Percentiles rank a stretch among this genome's conserved stretches.
These are phyloP conservation scores for Coniochaeta sp. DNA, from an alignment of 2,329 filamentous ascomycete species.

Conservation along the genomic window DNA sequence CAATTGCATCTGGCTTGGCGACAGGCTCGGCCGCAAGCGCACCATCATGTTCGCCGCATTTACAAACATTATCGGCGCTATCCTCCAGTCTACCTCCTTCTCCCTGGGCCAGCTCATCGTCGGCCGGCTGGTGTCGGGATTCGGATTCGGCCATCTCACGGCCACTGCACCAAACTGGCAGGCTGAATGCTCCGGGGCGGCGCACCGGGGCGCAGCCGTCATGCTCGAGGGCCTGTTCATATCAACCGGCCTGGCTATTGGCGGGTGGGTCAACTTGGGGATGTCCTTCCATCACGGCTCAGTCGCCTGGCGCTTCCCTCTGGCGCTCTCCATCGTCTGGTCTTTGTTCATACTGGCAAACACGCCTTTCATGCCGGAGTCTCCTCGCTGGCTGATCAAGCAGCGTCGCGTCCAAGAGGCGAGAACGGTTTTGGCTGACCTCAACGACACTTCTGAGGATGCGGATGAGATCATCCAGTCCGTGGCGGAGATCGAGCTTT, in stretches of 20 bases:
- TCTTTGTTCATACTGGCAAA: constrained; percentile 5
- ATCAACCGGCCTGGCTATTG: not conserved
- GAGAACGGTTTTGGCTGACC: constrained; percentile 7
- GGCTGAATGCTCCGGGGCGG: constrained; percentile 13
- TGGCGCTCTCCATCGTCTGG: constrained; percentile 9
- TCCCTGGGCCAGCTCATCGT: constrained; percentile 39
- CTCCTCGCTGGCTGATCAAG: constrained; percentile 10
- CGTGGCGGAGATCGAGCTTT: constrained; percentile 9
- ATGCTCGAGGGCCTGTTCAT: constrained; percentile 11
- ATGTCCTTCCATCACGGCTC: constrained; percentile 10
- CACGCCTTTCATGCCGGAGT: constrained; percentile 11
- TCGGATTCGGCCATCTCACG: constrained; percentile 34
- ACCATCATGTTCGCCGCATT: constrained; percentile 39
- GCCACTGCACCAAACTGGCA: constrained; percentile 33
- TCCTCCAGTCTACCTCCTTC: constrained; percentile 38
- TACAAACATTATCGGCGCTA: constrained; percentile 41
- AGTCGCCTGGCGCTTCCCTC: constrained; percentile 10
- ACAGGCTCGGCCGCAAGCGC: constrained; percentile 36
- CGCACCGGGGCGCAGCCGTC: constrained; percentile 14
- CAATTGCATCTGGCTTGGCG: not conserved
- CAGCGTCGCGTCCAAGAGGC: constrained; percentile 8
- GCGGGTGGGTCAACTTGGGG: constrained; percentile 11
- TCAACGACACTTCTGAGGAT: constrained; percentile 5
- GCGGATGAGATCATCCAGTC: constrained; percentile 7
- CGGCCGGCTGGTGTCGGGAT: constrained; percentile 40